phyloP scores from a whole-genome alignment of 2,329 filamentous ascomycete genomes.

The Xylaria sp. region DNA sequence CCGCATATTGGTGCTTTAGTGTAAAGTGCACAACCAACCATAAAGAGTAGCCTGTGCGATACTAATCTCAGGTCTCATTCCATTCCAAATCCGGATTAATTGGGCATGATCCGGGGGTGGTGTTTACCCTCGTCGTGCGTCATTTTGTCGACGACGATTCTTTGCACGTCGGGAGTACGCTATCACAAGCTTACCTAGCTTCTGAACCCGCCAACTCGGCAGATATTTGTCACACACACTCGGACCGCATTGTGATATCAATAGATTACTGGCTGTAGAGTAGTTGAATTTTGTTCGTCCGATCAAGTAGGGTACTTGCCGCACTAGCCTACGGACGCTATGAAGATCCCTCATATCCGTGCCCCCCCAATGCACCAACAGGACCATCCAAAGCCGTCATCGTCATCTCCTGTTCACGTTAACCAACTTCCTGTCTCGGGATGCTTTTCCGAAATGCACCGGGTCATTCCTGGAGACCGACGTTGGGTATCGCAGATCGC shows the following conservation, averaged over 20 bases:
- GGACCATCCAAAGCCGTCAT: neutral
- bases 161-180: neutral
- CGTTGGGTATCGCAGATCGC: constrained; percentile 19
- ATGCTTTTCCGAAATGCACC: constrained; percentile 1
- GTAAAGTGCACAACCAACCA: neutral
- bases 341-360: constrained; percentile 13
- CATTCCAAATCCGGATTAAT: neutral
- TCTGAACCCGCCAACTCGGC: neutral
- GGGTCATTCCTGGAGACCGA: constrained; percentile 19
- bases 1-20: neutral
- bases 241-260: no score
- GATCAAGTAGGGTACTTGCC: neutral
- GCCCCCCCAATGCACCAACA: constrained; percentile 10
- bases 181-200: neutral
- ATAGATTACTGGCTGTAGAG: neutral
- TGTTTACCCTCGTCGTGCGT: constrained; percentile 3
- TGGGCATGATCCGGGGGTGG: neutral
- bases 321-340: neutral
- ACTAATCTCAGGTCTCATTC: neutral
- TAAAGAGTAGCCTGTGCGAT: neutral
- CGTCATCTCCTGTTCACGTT: constrained; percentile 16
- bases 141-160: neutral
- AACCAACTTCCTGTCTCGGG: constrained; percentile 18
- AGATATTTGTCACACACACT: no score
- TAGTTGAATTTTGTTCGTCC: no score